Conservation (phyloP, 2,329 filamentous ascomycete species). For the Verticillium tricorpus region DNA sequence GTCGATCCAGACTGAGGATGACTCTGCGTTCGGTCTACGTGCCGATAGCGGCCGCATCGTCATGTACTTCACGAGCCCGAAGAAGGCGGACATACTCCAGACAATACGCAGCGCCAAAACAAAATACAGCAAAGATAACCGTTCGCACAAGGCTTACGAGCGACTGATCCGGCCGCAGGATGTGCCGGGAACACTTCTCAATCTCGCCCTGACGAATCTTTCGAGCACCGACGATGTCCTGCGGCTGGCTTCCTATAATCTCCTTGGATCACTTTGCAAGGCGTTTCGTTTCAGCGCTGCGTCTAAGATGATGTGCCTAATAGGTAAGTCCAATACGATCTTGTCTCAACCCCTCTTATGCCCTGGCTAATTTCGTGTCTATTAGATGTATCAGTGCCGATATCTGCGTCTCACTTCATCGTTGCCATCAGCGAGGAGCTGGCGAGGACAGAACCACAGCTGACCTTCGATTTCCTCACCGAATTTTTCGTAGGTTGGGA, state of each 20-base stretch:
- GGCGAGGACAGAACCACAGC: slow-evolving; percentile 58
- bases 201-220: slow-evolving; percentile 63
- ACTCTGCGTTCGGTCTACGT: slow-evolving; percentile 62
- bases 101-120: slow-evolving; percentile 59
- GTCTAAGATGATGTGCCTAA: slow-evolving; percentile 56
- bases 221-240: slow-evolving; percentile 57
- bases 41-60: slow-evolving; percentile 67
- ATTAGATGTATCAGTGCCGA: slow-evolving; percentile 57
- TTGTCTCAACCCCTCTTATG: background rate
- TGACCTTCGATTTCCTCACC: slow-evolving; percentile 66
- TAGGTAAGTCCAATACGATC: slow-evolving; percentile 37
- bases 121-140: slow-evolving; percentile 60
- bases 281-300: slow-evolving; percentile 64
- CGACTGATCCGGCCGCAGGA: slow-evolving; percentile 65
- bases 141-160: slow-evolving; percentile 57
- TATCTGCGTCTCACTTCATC: slow-evolving; percentile 60
- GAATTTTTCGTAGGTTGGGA: slow-evolving; percentile 72
- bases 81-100: slow-evolving; percentile 59
- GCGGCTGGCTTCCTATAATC: slow-evolving; percentile 61
- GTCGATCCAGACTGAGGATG: slow-evolving; percentile 60
- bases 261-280: slow-evolving; percentile 61
- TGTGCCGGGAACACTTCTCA: slow-evolving; percentile 64
- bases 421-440: slow-evolving; percentile 61
- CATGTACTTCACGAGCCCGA: slow-evolving; percentile 67
- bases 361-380: slow-evolving; percentile 2